Conservation (phyloP, 2,329 filamentous ascomycete species). For the Colletotrichum sidae region DNA sequence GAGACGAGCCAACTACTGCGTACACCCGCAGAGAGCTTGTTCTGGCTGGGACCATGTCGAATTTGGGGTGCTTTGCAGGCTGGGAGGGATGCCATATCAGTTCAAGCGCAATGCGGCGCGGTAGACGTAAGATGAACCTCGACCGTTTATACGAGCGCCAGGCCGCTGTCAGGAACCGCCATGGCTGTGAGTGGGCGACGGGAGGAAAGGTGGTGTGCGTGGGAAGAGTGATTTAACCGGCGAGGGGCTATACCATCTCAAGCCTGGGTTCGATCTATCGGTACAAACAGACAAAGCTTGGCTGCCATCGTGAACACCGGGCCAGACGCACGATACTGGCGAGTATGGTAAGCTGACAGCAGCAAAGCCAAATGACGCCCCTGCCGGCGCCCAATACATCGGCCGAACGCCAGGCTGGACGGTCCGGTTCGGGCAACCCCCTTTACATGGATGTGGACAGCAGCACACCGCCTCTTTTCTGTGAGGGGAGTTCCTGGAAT, state of each 20-base stretch:
- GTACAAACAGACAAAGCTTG: too few species aligned
- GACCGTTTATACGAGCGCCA: constrained; percentile 3
- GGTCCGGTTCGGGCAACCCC: constrained; percentile 14
- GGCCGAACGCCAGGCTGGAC: constrained; percentile 4
- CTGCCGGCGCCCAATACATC: constrained; percentile 10
- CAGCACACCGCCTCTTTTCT: constrained; percentile 3
- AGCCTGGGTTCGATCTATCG: too few species aligned
- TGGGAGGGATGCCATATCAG: constrained; percentile 8
- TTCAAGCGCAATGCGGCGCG: constrained; percentile 18
- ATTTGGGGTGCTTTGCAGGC: constrained; percentile 4
- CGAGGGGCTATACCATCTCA: too few species aligned
- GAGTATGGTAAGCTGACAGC: too few species aligned
- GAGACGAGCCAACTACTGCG: constrained; percentile 1
- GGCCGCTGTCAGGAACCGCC: background rate
- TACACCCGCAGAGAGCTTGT: too few species aligned
- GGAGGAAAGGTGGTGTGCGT: background rate
- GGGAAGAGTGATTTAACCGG: too few species aligned
- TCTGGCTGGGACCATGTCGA: constrained; percentile 5
- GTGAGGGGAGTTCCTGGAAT: background rate
- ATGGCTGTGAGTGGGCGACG: constrained; percentile 1
- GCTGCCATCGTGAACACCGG: too few species aligned
- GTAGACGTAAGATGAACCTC: constrained; percentile 2
- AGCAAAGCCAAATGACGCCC: constrained; percentile 21
- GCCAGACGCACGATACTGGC: too few species aligned
- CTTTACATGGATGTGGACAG: background rate